Conservation (phyloP, 2,329 filamentous ascomycete genomes). For the Sphaceloma murrayae region DNA sequence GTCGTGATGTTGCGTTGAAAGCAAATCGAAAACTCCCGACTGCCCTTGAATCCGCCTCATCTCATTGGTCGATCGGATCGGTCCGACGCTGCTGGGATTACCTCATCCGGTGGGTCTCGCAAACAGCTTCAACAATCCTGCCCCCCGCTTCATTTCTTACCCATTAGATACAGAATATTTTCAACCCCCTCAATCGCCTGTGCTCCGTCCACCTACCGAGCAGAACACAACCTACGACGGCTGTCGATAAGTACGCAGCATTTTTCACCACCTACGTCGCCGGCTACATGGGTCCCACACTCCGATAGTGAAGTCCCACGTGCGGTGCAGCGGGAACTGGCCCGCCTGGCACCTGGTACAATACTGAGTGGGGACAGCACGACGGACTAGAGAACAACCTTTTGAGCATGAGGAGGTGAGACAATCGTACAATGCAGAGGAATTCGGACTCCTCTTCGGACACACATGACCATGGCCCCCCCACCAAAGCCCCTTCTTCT, state of each 20-base stretch:
- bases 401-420: conserved; percentile 13
- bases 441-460: conserved; percentile 19
- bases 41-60: conserved; percentile 8
- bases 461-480: conserved; percentile 26
- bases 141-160: conserved; percentile 12
- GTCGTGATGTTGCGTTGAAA: conserved; percentile 10
- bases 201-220: background rate
- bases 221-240: background rate
- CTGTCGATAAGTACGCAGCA: too few species aligned
- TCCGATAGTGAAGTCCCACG: conserved; percentile 6
- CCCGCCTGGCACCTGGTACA: conserved; percentile 16
- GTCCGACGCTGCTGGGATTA: conserved; percentile 3
- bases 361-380: background rate
- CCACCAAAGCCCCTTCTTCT: conserved; percentile 15
- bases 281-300: conserved; percentile 16
- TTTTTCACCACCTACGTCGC: background rate
- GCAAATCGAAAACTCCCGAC: too few species aligned
- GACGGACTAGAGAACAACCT: background rate
- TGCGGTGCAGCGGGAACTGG: conserved; percentile 13
- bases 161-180: conserved; percentile 8
- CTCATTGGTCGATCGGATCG: conserved; percentile 4
- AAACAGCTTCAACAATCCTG: conserved; percentile 9
- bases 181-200: background rate
- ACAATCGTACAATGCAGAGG: conserved; percentile 11
- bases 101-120: conserved; percentile 12